Evolutionary conservation across 805 yeast genomes (phyloP), one percentile per base, ranked within the genome.

Genomic region (Lipomyces yamadae): DNA sequence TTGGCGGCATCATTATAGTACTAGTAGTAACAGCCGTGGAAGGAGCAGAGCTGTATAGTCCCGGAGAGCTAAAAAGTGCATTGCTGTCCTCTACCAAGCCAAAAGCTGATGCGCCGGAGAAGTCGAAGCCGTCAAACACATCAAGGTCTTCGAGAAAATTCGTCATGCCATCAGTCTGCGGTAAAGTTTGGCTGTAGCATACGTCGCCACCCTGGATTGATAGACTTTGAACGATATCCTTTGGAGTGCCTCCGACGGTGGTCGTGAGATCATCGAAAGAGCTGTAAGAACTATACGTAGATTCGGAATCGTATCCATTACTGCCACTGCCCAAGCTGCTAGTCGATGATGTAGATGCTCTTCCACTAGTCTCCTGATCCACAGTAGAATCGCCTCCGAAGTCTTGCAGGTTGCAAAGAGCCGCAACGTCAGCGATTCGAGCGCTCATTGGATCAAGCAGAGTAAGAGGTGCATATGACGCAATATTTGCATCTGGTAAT

Each of bases 291-390:
- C 55, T 52, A n/a, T 52, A 52, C 13, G 55, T 29, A 52, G 55
- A 29, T 32, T 52, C 55, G 4, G 55, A 52, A 52, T 52, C 55
- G 8, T 52, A 52, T 11, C 55, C 48, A 42, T 42, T 42, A 10
- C 55, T 18, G 34, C 55, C 35, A 15, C n/a, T 13, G 55, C 11
- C 5, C 55, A 52, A 52, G 8, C 55, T 32, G 18, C 32, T 52
- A 34, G 34, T 33, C 1, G 34, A 52, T n/a, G 55, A 29, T 42
- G 48, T 42, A 42, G 48, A 42, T 15, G 24, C 48, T n/a, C 48
- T 42, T 24, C 48, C 48, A 24, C 48, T 24, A 42, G 24, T n/a
- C 48, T 7, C 48, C 18, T 42, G 48, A 42, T 42, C 48, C 15
- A 24, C n/a, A 5, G 7, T 42, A 4, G 24, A 11, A 8, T 42